Evolutionary conservation across 75 land plant genomes (phyloP).

Genomic region (Larix kaempferi): DNA sequence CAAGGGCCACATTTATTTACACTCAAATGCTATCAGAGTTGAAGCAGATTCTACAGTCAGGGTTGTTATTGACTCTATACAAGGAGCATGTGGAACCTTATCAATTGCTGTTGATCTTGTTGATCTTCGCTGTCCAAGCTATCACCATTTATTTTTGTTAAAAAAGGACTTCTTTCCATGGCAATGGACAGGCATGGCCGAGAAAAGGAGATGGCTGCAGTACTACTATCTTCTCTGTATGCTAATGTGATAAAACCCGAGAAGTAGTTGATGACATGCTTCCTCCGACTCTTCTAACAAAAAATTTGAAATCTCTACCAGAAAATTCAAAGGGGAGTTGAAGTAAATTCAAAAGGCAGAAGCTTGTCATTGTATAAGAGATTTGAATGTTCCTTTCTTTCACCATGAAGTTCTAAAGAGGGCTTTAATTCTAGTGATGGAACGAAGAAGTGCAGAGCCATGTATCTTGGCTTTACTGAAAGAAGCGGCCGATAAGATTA

Average conservation of each 20-base stretch:
- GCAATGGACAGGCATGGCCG: conserved; percentile 88
- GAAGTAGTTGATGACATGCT: conserved; percentile 79
- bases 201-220: conserved; percentile 89
- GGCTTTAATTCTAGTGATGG: conserved; percentile 79
- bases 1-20: too few relatives aligned
- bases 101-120: conserved; percentile 43
- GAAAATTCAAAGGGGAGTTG: conserved; percentile 57
- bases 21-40: too few relatives aligned
- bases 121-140: conserved; percentile 60
- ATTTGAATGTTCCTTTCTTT: conserved; percentile 82
- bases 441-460: conserved; percentile 53
- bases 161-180: conserved; percentile 80
- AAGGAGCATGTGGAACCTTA: too few relatives aligned
- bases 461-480: conserved; percentile 64
- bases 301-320: conserved; percentile 34
- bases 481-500: conserved; percentile 78
- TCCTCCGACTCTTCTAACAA: conserved; percentile 68
- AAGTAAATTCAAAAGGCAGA: conserved; percentile 53
- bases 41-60: too few relatives aligned
- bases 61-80: too few relatives aligned
- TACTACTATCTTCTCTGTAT: conserved; percentile 71
- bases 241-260: conserved; percentile 64
- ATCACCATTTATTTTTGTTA: conserved; percentile 72
- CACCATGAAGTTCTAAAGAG: conserved; percentile 96
- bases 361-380: conserved; percentile 79